phyloP scores from a whole-genome alignment of 2,329 filamentous ascomycete species.

The Westerdykella sp. region DNA sequence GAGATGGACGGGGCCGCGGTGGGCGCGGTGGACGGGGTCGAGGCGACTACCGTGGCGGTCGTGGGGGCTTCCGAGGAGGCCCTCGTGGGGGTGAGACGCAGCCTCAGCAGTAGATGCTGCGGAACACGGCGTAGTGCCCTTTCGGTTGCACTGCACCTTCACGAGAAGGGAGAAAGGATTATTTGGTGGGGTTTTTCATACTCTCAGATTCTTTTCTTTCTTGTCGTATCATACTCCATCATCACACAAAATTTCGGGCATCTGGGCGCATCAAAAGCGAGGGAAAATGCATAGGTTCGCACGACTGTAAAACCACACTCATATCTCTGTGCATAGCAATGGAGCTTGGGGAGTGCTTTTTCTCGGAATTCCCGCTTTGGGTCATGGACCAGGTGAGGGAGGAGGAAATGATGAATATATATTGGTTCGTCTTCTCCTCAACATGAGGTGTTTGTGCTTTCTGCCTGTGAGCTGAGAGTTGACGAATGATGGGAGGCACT shows the following conservation, averaged over 20 bases:
- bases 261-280: constrained; percentile 17
- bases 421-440: no score
- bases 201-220: constrained; percentile 11
- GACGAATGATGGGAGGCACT: no score
- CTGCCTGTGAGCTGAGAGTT: no score
- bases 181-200: constrained; percentile 7
- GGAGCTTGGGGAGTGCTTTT: constrained; percentile 26
- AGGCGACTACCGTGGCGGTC: constrained; percentile 40
- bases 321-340: constrained; percentile 33
- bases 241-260: constrained; percentile 14
- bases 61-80: constrained; percentile 33
- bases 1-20: constrained; percentile 30
- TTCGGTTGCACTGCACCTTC: no score
- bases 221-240: background rate
- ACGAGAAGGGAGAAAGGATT: constrained; percentile 12
- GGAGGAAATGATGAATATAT: no score
- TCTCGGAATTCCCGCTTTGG: constrained; percentile 5
- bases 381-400: no score
- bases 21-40: constrained; percentile 39
- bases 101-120: constrained; percentile 1
- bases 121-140: no score
- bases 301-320: constrained; percentile 27
- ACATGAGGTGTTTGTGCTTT: no score
- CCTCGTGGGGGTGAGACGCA: constrained; percentile 22
- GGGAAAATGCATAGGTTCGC: constrained; percentile 14